Conservation (phyloP, 768 basidiomycete genomes). For the Collybiopsis luxurians region DNA sequence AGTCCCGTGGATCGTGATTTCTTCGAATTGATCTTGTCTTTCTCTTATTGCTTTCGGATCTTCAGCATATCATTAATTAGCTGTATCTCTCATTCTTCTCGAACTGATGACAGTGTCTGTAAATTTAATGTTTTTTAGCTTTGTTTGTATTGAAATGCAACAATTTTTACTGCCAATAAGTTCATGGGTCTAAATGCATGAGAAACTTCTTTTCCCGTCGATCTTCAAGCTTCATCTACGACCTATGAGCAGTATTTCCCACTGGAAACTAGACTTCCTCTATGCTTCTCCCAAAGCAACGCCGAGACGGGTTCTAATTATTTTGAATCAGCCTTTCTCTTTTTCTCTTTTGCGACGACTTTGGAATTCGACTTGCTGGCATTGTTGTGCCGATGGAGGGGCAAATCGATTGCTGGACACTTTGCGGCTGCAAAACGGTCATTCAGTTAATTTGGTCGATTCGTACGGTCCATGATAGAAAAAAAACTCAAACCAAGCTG, state of each 20-base stretch:
- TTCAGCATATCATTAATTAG: neutral
- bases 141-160: neutral
- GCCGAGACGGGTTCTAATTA: constrained; percentile 59
- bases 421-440: constrained; percentile 15
- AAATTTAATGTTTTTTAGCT: neutral
- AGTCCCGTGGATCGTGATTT: constrained; percentile 28
- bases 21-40: neutral
- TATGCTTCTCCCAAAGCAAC: neutral
- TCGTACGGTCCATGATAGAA: too few relatives aligned
- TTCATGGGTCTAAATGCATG: too few relatives aligned
- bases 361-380: constrained; percentile 52
- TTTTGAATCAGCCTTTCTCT: constrained; percentile 90
- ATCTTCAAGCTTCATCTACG: too few relatives aligned
- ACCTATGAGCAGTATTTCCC: neutral
- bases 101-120: constrained; percentile 1
- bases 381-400: constrained; percentile 83
- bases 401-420: constrained; percentile 79
- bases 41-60: neutral
- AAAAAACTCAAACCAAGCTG: constrained; percentile 1
- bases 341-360: constrained; percentile 55
- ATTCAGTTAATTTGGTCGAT: neutral
- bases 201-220: too few relatives aligned
- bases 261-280: constrained; percentile 45
- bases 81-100: neutral
- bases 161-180: too few relatives aligned